Base-by-base conservation (phyloP, 352 stramenopile genomes). In the Globisporangium alternatum region DNA sequence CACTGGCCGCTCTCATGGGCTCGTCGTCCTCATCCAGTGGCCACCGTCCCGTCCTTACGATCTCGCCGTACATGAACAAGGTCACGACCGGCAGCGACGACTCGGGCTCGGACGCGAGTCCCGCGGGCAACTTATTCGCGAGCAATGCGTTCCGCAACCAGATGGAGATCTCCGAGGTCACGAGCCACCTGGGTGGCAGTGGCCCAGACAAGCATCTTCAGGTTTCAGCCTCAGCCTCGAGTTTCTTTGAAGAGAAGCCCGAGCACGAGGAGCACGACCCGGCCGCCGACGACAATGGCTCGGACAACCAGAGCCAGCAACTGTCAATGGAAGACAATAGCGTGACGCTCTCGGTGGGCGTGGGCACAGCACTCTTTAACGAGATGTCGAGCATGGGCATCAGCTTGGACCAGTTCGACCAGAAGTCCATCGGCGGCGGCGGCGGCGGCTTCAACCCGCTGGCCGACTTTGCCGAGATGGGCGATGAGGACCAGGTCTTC, bases 311-410 rank as follows among this genome's bases (percentile, higher is more conserved):
- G 12, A 45, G 53, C 45, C 64, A 48, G 54, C 39, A 48, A 49
- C 31, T 60, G 39, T 56, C 62, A 15, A 56, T 67, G 30, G 62
- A 67, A n/a, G 62, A 67, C 54, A 67, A 62, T 53, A 52, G 41
- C 19, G 62, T 61, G 30, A 67, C 62, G 19, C 31, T 62, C 3
- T 58, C 68, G 25, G 63, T 75, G 3, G 78, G 75, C 43, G 75
- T 89, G 19, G 77, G 78, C 25, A 77, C 68, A 6, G 69, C 77
- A 7, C 68, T 89, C 9, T 90, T 88, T 56, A 88, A 83, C 44
- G 81, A 90, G 62, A 90, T 90, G 81, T 87, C 74, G 19, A 90
- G 76, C 60, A 90, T 90, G 81, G 81, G 81, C 6, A 91, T 91
- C 58, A 88, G 66, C 35, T 59, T 89, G 28, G 80, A 89, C 43